These are phyloP conservation scores for Clavaria fumosa DNA, from an alignment of 768 basidiomycete genomes.

Conservation along the genomic window DNA sequence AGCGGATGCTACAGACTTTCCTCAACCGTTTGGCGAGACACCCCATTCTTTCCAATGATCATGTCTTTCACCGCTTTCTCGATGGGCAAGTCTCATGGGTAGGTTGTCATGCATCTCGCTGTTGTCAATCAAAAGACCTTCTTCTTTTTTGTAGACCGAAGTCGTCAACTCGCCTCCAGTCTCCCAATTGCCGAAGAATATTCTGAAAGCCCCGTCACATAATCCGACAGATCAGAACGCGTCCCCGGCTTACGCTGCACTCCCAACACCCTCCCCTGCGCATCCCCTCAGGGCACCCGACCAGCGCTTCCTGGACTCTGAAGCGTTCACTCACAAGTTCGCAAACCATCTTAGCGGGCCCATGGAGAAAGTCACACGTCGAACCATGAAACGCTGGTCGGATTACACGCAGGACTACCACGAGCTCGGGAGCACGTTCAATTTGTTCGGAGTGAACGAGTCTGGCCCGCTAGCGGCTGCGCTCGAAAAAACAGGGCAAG, in stretches of 20 bases:
- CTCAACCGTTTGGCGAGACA: conserved; percentile 80
- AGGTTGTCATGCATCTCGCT: conserved; percentile 13
- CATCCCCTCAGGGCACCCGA: conserved; percentile 87
- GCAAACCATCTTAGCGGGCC: conserved; percentile 80
- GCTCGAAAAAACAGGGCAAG: conserved; percentile 94
- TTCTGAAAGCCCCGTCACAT: conserved; percentile 88
- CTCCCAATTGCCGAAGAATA: conserved; percentile 86
- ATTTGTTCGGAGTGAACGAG: conserved; percentile 89
- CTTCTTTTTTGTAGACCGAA: conserved; percentile 48
- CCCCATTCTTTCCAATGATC: conserved; percentile 91
- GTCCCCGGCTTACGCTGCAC: conserved; percentile 59
- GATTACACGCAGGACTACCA: conserved; percentile 78
- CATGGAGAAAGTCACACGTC: conserved; percentile 92
- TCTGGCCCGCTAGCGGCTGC: conserved; percentile 56
- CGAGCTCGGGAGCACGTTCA: conserved; percentile 82
- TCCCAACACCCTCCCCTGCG: conserved; percentile 80
- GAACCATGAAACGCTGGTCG: conserved; percentile 89
- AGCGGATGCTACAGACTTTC: conserved; percentile 92
- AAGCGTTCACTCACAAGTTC: conserved; percentile 92
- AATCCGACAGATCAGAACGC: conserved; percentile 74
- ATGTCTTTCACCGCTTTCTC: conserved; percentile 90
- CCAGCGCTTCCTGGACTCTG: conserved; percentile 91
- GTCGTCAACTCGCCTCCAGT: conserved; percentile 87
- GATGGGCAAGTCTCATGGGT: conserved; percentile 97
- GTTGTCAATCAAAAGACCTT: conserved; percentile 3